Evolutionary conservation across 2,329 filamentous ascomycete species (phyloP).

Genomic region (Talaromyces sp.): DNA sequence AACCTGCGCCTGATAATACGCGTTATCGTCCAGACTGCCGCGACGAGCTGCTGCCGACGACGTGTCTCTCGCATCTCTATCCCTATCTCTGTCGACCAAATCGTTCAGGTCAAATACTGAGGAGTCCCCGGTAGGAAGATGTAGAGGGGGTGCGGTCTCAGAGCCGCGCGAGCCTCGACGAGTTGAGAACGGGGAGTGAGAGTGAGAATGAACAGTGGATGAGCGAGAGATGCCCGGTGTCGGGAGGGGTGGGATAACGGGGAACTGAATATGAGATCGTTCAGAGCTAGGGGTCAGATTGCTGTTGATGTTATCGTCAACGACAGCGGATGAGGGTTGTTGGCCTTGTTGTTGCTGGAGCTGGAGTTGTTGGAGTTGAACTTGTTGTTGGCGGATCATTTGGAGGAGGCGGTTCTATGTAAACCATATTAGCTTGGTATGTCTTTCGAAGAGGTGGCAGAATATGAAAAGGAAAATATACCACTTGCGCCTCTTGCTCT

Average conservation of each 20-base stretch:
- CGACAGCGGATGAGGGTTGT: conserved; percentile 32
- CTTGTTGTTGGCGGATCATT: conserved; percentile 48
- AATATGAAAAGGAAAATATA: conserved; percentile 25
- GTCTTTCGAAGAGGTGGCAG: background rate
- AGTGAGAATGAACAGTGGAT: conserved; percentile 22
- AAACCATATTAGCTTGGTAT: conserved; percentile 10
- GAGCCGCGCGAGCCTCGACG: conserved; percentile 36
- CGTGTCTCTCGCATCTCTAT: conserved; percentile 21
- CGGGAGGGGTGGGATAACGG: conserved; percentile 29
- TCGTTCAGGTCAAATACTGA: conserved; percentile 20
- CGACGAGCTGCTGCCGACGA: conserved; percentile 25
- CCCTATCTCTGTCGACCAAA: conserved; percentile 20
- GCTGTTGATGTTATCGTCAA: conserved; percentile 25
- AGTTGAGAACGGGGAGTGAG: conserved; percentile 31
- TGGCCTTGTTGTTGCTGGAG: conserved; percentile 34
- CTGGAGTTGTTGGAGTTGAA: conserved; percentile 40
- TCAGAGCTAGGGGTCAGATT: conserved; percentile 40
- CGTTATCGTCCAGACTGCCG: conserved; percentile 44
- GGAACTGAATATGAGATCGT: conserved; percentile 36
- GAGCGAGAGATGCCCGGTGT: conserved; percentile 21
- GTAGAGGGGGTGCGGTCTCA: conserved; percentile 23
- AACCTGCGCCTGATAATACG: conserved; percentile 48
- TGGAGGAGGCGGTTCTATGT: conserved; percentile 47
- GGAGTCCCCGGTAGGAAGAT: background rate
- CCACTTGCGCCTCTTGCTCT: conserved; percentile 51